These are phyloP conservation scores for Neofusicoccum umdonicola DNA, from an alignment of 2,329 filamentous ascomycete species.

Conservation along the genomic window DNA sequence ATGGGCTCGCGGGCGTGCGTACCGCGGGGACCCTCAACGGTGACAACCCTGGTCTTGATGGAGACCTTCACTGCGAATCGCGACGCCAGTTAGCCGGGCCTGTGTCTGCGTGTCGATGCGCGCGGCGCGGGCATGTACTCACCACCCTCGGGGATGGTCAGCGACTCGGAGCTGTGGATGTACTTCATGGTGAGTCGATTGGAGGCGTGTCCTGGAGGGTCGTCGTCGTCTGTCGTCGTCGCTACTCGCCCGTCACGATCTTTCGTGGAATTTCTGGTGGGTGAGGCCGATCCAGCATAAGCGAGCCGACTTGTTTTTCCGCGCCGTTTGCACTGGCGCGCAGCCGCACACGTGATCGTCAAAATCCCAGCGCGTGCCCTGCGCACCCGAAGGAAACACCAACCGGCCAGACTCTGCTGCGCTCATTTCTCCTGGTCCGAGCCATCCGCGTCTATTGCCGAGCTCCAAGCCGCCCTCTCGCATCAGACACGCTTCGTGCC, in stretches of 20 bases:
- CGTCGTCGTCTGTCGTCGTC: conserved; percentile 18
- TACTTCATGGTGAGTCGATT: conserved; percentile 84
- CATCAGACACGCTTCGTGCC: too few species aligned
- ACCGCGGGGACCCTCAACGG: conserved; percentile 95
- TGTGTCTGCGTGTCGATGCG: conserved; percentile 19
- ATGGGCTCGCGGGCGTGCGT: conserved; percentile 29
- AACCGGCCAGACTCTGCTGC: background rate
- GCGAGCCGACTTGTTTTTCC: conserved; percentile 13
- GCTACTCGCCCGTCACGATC: conserved; percentile 13
- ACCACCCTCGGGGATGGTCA: conserved; percentile 96
- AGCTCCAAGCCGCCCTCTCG: background rate
- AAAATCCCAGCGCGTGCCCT: background rate
- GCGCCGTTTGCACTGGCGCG: background rate
- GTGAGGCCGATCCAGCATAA: conserved; percentile 12
- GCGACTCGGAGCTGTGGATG: conserved; percentile 96
- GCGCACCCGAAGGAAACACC: background rate
- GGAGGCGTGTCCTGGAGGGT: conserved; percentile 27
- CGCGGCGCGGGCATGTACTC: conserved; percentile 52
- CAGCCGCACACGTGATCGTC: background rate
- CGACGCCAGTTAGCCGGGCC: conserved; percentile 19
- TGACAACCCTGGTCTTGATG: conserved; percentile 96
- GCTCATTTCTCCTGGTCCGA: background rate
- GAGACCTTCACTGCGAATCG: conserved; percentile 77
- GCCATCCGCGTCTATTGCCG: background rate
- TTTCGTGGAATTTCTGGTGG: conserved; percentile 12